A percentile compares a stretch with the other conserved stretches of the same genome.
These are phyloP conservation scores for Delonix regia DNA, from an alignment of 306 rosid species.

Conservation along the genomic window DNA sequence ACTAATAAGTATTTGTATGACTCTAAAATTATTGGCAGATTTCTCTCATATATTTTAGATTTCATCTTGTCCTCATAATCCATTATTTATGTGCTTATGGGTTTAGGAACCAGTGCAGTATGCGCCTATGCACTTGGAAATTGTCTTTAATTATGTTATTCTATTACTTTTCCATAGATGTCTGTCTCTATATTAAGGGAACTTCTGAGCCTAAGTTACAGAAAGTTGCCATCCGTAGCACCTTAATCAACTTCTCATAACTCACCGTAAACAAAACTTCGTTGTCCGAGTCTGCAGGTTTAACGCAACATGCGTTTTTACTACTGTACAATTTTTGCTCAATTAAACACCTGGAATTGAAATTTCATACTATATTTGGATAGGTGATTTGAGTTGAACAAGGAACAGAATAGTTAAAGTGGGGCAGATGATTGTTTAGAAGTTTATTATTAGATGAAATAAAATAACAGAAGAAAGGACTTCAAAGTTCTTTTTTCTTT, in stretches of 20 bases:
- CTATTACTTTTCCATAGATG: neutral
- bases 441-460: too few relatives aligned
- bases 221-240: neutral
- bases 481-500: too few relatives aligned
- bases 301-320: neutral
- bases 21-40: neutral
- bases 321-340: neutral
- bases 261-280: neutral
- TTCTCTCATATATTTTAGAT: neutral
- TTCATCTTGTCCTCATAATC: neutral
- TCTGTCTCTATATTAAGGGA: neutral
- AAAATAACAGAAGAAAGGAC: too few relatives aligned
- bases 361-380: too few relatives aligned
- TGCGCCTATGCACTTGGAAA: neutral
- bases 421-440: too few relatives aligned
- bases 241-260: neutral
- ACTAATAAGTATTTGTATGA: neutral
- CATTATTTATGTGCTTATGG: neutral
- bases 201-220: neutral
- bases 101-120: neutral
- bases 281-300: conserved; percentile 4
- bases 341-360: neutral
- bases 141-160: too few relatives aligned
- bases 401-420: too few relatives aligned
- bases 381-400: too few relatives aligned